These are phyloP conservation scores for Auricularia heimuer DNA, from an alignment of 768 basidiomycete genomes.

Conservation along the genomic window DNA sequence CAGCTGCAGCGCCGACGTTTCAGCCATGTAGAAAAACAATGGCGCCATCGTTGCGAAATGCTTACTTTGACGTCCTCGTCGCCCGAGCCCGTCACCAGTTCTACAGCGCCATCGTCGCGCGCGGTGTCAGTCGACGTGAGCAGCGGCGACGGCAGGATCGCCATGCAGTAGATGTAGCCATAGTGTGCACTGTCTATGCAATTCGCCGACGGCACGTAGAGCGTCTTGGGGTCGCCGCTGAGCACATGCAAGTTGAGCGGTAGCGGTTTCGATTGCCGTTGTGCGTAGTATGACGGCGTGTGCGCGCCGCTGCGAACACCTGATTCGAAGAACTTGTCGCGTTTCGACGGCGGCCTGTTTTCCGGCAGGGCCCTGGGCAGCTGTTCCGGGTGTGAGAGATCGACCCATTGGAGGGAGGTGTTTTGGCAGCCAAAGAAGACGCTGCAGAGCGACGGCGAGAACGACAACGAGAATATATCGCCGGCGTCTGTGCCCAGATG, in stretches of 20 bases:
- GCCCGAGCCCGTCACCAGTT: conserved; percentile 79
- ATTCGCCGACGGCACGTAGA: conserved; percentile 55
- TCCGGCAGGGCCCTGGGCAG: conserved; percentile 4
- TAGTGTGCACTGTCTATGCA: conserved; percentile 86
- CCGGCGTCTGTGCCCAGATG: conserved; percentile 74
- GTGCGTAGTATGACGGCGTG: conserved; percentile 2
- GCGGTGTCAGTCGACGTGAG: conserved; percentile 6
- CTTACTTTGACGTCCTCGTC: conserved; percentile 81
- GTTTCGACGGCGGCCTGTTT: conserved; percentile 9
- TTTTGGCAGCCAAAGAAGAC: conserved; percentile 88
- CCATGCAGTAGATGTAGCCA: conserved; percentile 88
- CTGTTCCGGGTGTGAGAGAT: conserved; percentile 32
- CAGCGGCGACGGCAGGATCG: conserved; percentile 32
- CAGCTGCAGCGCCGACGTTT: conserved; percentile 31
- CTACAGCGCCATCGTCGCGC: conserved; percentile 21
- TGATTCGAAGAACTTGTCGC: background rate
- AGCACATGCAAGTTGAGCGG: conserved; percentile 8
- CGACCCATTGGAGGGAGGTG: conserved; percentile 85
- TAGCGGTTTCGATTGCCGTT: conserved; percentile 10
- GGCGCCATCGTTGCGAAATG: background rate
- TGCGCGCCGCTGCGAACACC: background rate
- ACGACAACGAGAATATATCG: conserved; percentile 78
- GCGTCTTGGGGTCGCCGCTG: conserved; percentile 13
- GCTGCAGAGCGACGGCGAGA: conserved; percentile 57
- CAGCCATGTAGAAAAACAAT: background rate